Percentiles rank a stretch among this genome's conserved stretches.
These are phyloP conservation scores for Solanum stenotomum DNA, from an alignment of 257 asterid genomes.

Conservation along the genomic window DNA sequence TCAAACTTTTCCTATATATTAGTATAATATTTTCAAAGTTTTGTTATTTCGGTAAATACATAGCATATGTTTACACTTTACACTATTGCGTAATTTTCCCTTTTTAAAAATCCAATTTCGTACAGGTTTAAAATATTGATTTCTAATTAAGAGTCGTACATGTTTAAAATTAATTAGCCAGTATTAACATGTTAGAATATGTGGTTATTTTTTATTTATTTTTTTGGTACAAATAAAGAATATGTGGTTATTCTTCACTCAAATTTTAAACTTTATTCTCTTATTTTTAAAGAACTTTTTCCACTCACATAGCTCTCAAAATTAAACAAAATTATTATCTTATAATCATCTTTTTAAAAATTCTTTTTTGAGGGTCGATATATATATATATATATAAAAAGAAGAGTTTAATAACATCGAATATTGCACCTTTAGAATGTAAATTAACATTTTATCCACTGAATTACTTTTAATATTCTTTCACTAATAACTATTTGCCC, in stretches of 20 bases:
- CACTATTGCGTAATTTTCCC: background rate
- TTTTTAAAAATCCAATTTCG: background rate
- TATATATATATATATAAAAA: background rate
- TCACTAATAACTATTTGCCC: background rate
- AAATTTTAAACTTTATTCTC: background rate
- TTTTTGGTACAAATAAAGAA: too few relatives aligned
- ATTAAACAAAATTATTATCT: background rate
- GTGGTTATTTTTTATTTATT: background rate
- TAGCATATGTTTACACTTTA: background rate
- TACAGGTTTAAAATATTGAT: too few relatives aligned
- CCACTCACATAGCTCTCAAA: background rate
- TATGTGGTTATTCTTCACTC: background rate
- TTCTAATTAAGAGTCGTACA: too few relatives aligned
- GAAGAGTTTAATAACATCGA: background rate
- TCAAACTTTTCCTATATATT: background rate
- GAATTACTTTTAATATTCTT: background rate
- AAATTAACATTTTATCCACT: background rate
- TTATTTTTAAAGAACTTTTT: background rate
- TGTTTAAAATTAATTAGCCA: too few relatives aligned
- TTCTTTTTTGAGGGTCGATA: background rate
- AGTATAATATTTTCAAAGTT: background rate
- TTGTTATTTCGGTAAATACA: background rate
- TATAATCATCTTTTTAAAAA: background rate
- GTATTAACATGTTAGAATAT: background rate
- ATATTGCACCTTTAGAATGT: background rate